Conservation (phyloP, 169 alveolate genomes). For the Babesia gibsoni region DNA sequence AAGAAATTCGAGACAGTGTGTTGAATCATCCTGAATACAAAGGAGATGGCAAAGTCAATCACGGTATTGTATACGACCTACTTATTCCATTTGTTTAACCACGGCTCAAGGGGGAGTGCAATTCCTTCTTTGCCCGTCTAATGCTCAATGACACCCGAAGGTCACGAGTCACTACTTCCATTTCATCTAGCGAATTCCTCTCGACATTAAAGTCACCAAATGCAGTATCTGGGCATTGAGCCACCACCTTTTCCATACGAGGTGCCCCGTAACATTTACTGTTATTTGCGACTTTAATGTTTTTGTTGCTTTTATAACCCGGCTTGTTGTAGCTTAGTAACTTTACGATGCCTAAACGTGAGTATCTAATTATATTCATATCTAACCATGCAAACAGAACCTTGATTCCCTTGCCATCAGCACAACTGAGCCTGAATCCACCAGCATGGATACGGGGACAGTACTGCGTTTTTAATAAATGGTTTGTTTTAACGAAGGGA, state of each 20-base stretch:
- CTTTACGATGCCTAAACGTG: constrained; percentile 43
- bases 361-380: neutral
- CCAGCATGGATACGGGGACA: constrained; percentile 52
- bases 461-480: neutral
- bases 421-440: constrained; percentile 58
- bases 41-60: constrained; percentile 80
- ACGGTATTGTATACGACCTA: constrained; percentile 80
- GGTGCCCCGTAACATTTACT: constrained; percentile 38
- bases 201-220: neutral
- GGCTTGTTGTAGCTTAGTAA: constrained; percentile 40
- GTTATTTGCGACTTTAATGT: neutral
- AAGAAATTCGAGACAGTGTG: constrained; percentile 81
- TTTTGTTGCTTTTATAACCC: neutral
- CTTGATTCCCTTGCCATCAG: constrained; percentile 53
- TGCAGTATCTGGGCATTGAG: constrained; percentile 20
- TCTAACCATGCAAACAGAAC: constrained; percentile 57
- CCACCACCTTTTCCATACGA: constrained; percentile 11
- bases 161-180: neutral
- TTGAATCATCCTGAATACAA: constrained; percentile 82
- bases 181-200: neutral
- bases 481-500: neutral
- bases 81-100: constrained; percentile 30
- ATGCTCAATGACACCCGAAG: constrained; percentile 57
- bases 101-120: too few species aligned
- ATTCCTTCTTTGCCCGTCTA: constrained; percentile 44